These are phyloP conservation scores for Clonostachys rosea DNA, from an alignment of 2,329 filamentous ascomycete genomes.

Conservation along the genomic window DNA sequence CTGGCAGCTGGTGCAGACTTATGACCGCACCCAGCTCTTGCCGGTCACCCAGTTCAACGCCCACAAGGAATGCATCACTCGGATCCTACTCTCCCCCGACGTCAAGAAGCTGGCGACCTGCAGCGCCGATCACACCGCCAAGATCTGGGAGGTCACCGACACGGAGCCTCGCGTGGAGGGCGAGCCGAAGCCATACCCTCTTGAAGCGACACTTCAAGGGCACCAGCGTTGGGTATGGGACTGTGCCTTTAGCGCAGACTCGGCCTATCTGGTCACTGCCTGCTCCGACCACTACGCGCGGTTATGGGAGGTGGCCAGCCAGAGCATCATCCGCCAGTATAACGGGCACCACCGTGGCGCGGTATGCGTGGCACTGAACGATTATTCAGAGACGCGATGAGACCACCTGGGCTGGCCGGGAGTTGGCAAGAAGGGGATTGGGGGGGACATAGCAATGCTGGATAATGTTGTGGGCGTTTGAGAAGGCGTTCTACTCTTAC, in stretches of 20 bases:
- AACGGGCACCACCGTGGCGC: slow-evolving; percentile 91
- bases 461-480: background rate
- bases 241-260: slow-evolving; percentile 91
- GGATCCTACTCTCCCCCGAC: slow-evolving; percentile 85
- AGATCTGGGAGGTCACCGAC: slow-evolving; percentile 89
- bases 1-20: slow-evolving; percentile 85
- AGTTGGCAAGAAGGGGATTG: background rate
- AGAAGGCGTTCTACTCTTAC: background rate
- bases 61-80: slow-evolving; percentile 89
- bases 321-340: slow-evolving; percentile 90
- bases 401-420: background rate
- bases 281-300: slow-evolving; percentile 92
- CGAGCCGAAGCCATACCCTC: slow-evolving; percentile 59
- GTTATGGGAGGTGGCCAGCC: slow-evolving; percentile 82
- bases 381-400: slow-evolving; percentile 60
- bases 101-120: slow-evolving; percentile 93
- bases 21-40: slow-evolving; percentile 77
- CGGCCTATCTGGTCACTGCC: slow-evolving; percentile 87
- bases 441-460: background rate
- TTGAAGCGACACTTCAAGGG: slow-evolving; percentile 82
- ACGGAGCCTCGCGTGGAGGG: slow-evolving; percentile 43
- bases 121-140: slow-evolving; percentile 87
- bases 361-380: slow-evolving; percentile 89
- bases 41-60: slow-evolving; percentile 87
- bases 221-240: slow-evolving; percentile 98